A percentile compares a stretch with the other conserved stretches of the same genome.
Conservation (phyloP, 257 asterid species). For the Henckelia pumila region DNA sequence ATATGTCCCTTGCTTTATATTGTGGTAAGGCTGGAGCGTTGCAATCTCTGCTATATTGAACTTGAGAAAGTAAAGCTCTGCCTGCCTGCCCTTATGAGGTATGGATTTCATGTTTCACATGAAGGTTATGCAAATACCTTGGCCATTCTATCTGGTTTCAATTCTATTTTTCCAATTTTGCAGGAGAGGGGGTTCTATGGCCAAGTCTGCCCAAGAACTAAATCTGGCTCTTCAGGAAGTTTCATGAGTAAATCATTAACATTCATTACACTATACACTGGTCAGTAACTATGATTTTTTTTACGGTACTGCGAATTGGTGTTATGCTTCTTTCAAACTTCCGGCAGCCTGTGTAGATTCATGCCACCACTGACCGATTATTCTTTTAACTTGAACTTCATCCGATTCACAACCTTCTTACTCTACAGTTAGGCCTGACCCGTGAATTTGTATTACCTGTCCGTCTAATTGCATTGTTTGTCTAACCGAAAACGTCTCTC, state of each 20-base stretch:
- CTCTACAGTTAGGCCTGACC: constrained; percentile 24
- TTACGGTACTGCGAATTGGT: constrained; percentile 21
- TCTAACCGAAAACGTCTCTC: constrained; percentile 28
- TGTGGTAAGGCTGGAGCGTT: constrained; percentile 79
- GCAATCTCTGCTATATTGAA: constrained; percentile 81
- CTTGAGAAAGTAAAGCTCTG: constrained; percentile 79
- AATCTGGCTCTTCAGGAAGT: constrained; percentile 79
- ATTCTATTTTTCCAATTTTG: constrained; percentile 23
- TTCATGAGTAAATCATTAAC: constrained; percentile 44
- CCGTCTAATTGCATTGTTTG: constrained; percentile 25
- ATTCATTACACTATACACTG: constrained; percentile 20
- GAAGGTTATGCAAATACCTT: constrained; percentile 10
- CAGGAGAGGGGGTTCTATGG: constrained; percentile 91
- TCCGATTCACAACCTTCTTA: constrained; percentile 29
- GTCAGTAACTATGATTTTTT: constrained; percentile 11
- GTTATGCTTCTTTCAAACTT: constrained; percentile 14
- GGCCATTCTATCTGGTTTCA: constrained; percentile 9
- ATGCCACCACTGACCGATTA: constrained; percentile 37
- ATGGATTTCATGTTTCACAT: constrained; percentile 9
- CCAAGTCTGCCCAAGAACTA: constrained; percentile 87
- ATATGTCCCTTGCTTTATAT: constrained; percentile 26
- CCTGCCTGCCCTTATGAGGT: constrained; percentile 79
- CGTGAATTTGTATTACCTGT: constrained; percentile 25
- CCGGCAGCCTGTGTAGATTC: constrained; percentile 31
- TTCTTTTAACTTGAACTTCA: constrained; percentile 33